Evolutionary conservation across 805 yeast genomes (phyloP).

Genomic region (Blastobotrys robertii): DNA sequence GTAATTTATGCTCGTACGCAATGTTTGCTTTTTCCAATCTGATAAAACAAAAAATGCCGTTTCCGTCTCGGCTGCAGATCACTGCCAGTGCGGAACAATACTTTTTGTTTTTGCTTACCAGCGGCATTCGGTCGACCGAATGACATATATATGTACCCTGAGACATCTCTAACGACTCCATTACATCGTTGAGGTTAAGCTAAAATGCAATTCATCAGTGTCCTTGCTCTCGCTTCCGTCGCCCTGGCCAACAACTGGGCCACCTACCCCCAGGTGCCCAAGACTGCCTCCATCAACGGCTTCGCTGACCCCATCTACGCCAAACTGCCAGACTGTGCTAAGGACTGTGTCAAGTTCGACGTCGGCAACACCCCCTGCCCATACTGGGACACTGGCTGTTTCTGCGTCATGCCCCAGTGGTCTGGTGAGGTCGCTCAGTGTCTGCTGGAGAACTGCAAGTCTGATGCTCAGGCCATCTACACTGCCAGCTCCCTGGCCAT

Average conservation of each 20-base stretch:
- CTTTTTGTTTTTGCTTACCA: no score
- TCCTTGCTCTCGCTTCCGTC: slow-evolving; percentile 1
- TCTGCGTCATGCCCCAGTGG: slow-evolving; percentile 46
- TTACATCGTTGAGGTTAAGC: no score
- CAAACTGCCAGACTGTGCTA: slow-evolving; percentile 35
- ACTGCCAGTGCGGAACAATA: no score
- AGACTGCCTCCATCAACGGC: slow-evolving; percentile 40
- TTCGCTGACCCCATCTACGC: slow-evolving; percentile 38
- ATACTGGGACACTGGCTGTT: slow-evolving; percentile 44
- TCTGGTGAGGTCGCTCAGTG: slow-evolving; percentile 37
- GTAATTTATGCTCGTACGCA: no score
- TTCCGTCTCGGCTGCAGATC: no score
- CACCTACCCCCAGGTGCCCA: slow-evolving; percentile 38
- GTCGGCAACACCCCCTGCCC: slow-evolving; percentile 39
- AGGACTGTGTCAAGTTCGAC: slow-evolving; percentile 29
- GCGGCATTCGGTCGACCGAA: no score
- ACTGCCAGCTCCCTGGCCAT: slow-evolving; percentile 27
- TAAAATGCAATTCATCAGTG: no score
- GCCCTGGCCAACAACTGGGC: slow-evolving; percentile 29
- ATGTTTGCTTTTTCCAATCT: no score
- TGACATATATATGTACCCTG: no score
- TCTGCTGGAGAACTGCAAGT: slow-evolving; percentile 32
- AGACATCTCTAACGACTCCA: no score
- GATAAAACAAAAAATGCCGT: no score
- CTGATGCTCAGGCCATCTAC: slow-evolving; percentile 24